phyloP scores from a whole-genome alignment of 2,329 filamentous ascomycete genomes.

The Colletotrichum abscissum region DNA sequence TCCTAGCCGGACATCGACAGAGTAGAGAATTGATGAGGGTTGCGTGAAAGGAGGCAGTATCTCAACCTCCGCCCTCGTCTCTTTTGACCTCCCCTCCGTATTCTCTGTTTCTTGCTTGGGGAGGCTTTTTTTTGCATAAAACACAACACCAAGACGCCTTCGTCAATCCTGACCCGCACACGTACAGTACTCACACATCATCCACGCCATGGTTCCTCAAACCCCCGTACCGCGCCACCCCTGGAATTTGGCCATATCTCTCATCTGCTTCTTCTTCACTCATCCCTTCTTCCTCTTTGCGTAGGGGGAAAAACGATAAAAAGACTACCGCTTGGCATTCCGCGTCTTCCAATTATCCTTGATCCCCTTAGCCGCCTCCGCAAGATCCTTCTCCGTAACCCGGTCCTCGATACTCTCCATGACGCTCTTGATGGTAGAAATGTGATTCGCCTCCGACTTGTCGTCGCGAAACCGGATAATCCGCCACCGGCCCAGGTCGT shows the following conservation, averaged over 20 bases:
- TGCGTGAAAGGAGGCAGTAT: not conserved
- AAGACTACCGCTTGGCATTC: conserved; percentile 20
- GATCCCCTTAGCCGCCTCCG: conserved; percentile 76
- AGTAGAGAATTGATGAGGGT: not conserved
- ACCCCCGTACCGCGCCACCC: too few relatives aligned
- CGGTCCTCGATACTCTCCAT: conserved; percentile 89
- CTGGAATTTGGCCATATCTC: too few relatives aligned
- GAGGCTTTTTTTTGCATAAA: not conserved
- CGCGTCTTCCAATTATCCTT: conserved; percentile 83
- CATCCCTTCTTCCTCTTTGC: not conserved
- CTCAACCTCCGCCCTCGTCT: not conserved
- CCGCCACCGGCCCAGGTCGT: conserved; percentile 81
- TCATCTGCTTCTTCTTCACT: not conserved
- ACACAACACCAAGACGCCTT: conserved; percentile 4
- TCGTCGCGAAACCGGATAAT: conserved; percentile 93
- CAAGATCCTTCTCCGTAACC: conserved; percentile 85
- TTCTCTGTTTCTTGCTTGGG: not conserved
- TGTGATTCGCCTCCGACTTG: conserved; percentile 91
- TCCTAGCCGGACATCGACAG: too few relatives aligned
- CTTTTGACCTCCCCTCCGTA: not conserved
- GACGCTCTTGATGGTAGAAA: conserved; percentile 84
- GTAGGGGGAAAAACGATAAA: not conserved
- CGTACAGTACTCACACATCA: not conserved
- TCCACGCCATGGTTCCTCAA: not conserved
- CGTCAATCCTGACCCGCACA: not conserved